Evolutionary conservation across 495 filamentous ascomycete species (phyloP), one percentile per base, ranked within the genome.

Genomic region (Penicillium atrosanguineum): DNA sequence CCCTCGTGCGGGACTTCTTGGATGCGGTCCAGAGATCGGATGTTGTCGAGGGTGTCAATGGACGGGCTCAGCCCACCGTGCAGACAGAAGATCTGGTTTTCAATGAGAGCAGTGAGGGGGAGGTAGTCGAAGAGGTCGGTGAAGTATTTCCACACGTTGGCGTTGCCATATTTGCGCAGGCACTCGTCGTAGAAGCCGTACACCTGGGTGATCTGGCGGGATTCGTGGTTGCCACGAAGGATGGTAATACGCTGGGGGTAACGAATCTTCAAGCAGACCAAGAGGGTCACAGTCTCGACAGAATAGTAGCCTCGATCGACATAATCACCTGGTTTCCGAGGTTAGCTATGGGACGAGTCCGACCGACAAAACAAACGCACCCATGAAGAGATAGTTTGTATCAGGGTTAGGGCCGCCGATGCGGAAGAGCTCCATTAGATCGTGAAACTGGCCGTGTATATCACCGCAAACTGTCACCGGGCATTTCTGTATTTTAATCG

Each of bases 21-120:
- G 63, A 97, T 96, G 43, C 94, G 83, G 68, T 98, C 94, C 23
- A 98, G 83, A 14, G 90, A 90, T 57, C 93, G 81, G 67, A 98
- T 98, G 72, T 98, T 97, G 76, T 98, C 94, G 31, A 98, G 85
- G 23, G 94, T 97, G 71, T 98, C 94, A 64, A 98, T 97, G 67
- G 88, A 94, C 29, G 94, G 94, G 48, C 90, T 95, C 49, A 98
- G 81, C 55, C 94, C 94, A 62, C 94, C 94, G 75, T 98, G 94
- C 47, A 98, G 85, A 76, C 94, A 98, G 84, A 98, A 98, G 72
- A 98, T 98, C 79, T 98, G 94, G 76, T 96, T 97, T 76, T 98
- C 93, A 76, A 98, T 98, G 57, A 98, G 83, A 54, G 94, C 94
- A 57, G 94, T 98, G 67, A 98, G 86, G 58, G 94, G 94, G 38